A percentile compares a stretch with the other conserved stretches of the same genome.
Evolutionary conservation across 23 red algal species (phyloP).

Genomic region (Chondrus crispus): DNA sequence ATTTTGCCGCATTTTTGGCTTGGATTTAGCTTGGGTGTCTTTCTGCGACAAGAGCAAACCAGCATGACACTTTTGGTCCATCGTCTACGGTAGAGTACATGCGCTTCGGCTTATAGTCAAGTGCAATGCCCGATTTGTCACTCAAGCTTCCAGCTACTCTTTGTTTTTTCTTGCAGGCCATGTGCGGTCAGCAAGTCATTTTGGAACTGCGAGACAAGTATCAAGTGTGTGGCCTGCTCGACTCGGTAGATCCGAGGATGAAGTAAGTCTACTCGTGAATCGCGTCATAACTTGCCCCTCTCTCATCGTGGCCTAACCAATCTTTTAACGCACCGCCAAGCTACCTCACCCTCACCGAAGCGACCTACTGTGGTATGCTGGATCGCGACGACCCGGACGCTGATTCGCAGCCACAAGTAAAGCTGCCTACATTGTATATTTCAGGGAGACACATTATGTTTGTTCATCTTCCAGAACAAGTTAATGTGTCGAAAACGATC

Average conservation of each 20-base stretch:
- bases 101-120: too few species aligned
- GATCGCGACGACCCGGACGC: not conserved
- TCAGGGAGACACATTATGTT: not conserved
- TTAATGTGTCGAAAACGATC: not conserved
- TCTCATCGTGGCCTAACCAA: too few species aligned
- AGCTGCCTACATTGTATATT: not conserved
- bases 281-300: too few species aligned
- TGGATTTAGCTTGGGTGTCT: too few species aligned
- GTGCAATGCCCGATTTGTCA: not conserved
- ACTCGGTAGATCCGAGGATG: constrained; percentile 9
- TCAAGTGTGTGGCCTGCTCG: not conserved
- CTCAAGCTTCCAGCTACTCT: not conserved
- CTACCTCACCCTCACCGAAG: not conserved
- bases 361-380: not conserved
- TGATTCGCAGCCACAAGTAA: not conserved
- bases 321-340: too few species aligned
- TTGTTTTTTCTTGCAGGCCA: not conserved
- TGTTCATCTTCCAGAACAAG: not conserved
- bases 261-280: not conserved
- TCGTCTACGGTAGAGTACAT: too few species aligned
- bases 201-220: not conserved
- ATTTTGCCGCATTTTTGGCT: too few species aligned
- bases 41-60: too few species aligned
- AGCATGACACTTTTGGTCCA: too few species aligned
- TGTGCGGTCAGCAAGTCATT: not conserved